Conservation (phyloP, 345 rosid genomes). For the Arabidopsis thaliana region DNA sequence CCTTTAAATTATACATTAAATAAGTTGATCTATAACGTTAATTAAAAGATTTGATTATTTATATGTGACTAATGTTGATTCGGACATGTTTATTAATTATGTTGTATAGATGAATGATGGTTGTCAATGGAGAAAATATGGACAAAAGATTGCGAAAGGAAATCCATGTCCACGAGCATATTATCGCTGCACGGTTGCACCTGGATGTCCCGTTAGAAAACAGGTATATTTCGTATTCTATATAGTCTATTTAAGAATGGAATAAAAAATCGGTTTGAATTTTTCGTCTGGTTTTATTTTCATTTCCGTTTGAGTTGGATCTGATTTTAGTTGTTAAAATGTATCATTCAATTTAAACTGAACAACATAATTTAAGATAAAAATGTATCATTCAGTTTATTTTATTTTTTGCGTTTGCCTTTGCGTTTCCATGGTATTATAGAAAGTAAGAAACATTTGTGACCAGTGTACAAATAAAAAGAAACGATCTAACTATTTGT, state of each 20-base stretch:
- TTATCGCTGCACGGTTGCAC: slow-evolving; percentile 82
- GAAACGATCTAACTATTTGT: not conserved
- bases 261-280: too few relatives aligned
- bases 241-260: too few relatives aligned
- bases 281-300: not conserved
- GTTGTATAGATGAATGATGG: slow-evolving; percentile 83
- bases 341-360: too few relatives aligned
- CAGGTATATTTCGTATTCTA: slow-evolving; percentile 48
- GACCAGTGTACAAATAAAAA: too few relatives aligned
- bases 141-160: slow-evolving; percentile 87
- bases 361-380: too few relatives aligned
- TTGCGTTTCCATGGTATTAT: too few relatives aligned
- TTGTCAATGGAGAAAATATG: slow-evolving; percentile 98
- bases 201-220: slow-evolving; percentile 87
- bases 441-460: too few relatives aligned
- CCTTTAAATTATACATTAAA: not conserved
- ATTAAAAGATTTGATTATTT: slow-evolving; percentile 6
- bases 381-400: too few relatives aligned
- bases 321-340: too few relatives aligned
- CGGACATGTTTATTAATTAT: not conserved
- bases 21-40: not conserved
- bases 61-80: not conserved
- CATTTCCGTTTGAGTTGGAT: too few relatives aligned
- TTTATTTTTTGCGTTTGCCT: too few relatives aligned
- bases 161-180: slow-evolving; percentile 95